Conservation (phyloP, 257 asterid species). For the Cordia subcordata region DNA sequence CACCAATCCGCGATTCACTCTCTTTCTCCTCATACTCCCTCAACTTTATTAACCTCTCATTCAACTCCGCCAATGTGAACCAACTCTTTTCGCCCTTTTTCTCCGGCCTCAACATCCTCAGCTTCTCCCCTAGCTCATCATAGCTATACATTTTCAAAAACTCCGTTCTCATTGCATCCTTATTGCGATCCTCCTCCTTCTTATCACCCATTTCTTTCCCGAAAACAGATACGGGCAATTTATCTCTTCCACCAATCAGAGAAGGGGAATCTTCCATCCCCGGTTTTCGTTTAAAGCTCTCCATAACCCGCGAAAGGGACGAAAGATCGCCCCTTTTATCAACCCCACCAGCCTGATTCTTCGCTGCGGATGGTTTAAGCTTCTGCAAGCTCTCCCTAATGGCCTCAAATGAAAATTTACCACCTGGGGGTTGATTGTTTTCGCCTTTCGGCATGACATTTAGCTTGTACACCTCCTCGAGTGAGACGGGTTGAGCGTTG, state of each 20-base stretch:
- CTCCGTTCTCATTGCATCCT: constrained; percentile 4
- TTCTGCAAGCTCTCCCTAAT: constrained; percentile 21
- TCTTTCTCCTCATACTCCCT: constrained; percentile 34
- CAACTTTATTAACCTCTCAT: constrained; percentile 46
- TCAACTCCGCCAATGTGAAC: constrained; percentile 72
- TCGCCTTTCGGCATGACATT: constrained; percentile 7
- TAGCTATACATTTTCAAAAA: constrained; percentile 17
- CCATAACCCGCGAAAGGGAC: constrained; percentile 11
- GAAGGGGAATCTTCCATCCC: constrained; percentile 3
- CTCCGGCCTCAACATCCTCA: constrained; percentile 59
- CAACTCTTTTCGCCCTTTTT: constrained; percentile 45
- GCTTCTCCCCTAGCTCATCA: constrained; percentile 51
- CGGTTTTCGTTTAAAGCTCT: constrained; percentile 8
- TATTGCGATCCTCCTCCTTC: background rate
- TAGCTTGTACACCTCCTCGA: constrained; percentile 32
- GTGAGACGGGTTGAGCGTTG: constrained; percentile 6
- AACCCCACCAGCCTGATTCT: constrained; percentile 1
- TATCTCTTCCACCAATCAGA: constrained; percentile 17
- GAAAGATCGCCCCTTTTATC: background rate
- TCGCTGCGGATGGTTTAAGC: background rate
- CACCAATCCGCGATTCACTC: background rate
- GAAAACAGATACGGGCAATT: constrained; percentile 4
- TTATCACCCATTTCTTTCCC: constrained; percentile 10
- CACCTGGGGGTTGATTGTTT: background rate
- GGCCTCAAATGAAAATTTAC: background rate